Evolutionary conservation across 2,329 filamentous ascomycete genomes (phyloP).

Genomic region (Xylaria sp.): DNA sequence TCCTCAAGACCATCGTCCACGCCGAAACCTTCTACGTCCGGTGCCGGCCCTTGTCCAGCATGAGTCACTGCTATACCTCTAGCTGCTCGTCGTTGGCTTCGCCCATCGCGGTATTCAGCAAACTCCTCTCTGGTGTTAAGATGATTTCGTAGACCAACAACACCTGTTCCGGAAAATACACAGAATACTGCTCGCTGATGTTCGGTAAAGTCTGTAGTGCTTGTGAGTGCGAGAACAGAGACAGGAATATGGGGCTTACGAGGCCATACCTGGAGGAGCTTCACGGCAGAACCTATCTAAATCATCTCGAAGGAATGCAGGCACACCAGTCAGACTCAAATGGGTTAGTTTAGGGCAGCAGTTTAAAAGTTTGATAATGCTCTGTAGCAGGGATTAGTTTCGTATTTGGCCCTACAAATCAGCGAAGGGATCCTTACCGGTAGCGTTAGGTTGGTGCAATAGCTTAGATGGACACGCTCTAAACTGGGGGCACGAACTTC

Average conservation of each 20-base stretch:
- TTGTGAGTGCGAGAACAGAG: conserved; percentile 43
- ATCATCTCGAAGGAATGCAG: conserved; percentile 87
- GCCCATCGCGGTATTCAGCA: conserved; percentile 50
- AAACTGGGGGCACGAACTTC: conserved; percentile 73
- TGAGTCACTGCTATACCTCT: conserved; percentile 29
- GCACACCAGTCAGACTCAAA: conserved; percentile 91
- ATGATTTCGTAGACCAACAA: conserved; percentile 79
- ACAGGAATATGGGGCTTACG: not conserved
- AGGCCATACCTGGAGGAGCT: conserved; percentile 74
- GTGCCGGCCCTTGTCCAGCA: conserved; percentile 23
- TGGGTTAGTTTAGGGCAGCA: conserved; percentile 93
- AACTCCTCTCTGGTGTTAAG: conserved; percentile 71
- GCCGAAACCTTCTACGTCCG: conserved; percentile 43
- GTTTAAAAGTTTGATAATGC: conserved; percentile 89
- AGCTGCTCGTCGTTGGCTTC: conserved; percentile 34
- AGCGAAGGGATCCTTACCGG: conserved; percentile 64
- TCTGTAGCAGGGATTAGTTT: conserved; percentile 62
- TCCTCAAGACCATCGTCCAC: conserved; percentile 48
- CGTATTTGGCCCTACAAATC: not conserved
- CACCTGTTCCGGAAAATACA: conserved; percentile 92
- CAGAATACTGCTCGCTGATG: conserved; percentile 97
- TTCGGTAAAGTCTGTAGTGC: conserved; percentile 83
- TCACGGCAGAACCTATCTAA: conserved; percentile 86
- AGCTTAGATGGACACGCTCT: conserved; percentile 95
- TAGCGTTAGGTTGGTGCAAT: conserved; percentile 87